A percentile compares a stretch with the other conserved stretches of the same genome.
phyloP scores from a whole-genome alignment of 192 early-diverging fungal species.

The Helicostylum pulchrum region DNA sequence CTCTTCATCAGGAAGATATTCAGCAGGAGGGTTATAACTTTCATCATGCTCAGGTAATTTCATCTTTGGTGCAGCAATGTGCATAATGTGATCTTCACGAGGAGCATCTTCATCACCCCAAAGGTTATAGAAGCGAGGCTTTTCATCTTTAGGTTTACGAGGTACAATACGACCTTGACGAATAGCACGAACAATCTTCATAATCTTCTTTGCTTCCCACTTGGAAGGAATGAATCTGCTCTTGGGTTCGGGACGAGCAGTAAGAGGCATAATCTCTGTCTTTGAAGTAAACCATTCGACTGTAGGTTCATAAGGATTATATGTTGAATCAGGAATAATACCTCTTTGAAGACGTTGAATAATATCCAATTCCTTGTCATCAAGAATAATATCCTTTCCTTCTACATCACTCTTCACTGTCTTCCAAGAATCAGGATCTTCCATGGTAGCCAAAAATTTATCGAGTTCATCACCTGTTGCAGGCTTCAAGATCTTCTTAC shows the following conservation, averaged over 20 bases:
- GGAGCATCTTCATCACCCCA: slow-evolving; percentile 75
- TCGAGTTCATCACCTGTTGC: slow-evolving; percentile 91
- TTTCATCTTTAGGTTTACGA: slow-evolving; percentile 47
- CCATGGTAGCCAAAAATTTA: slow-evolving; percentile 86
- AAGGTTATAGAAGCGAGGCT: slow-evolving; percentile 81
- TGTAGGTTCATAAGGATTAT: slow-evolving; percentile 88
- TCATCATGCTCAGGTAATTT: slow-evolving; percentile 86
- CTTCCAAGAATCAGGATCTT: slow-evolving; percentile 89
- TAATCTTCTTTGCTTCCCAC: slow-evolving; percentile 89
- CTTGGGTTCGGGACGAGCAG: slow-evolving; percentile 92
- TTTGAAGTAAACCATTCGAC: slow-evolving; percentile 95
- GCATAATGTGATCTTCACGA: slow-evolving; percentile 59
- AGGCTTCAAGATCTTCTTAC: slow-evolving; percentile 89
- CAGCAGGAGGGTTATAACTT: slow-evolving; percentile 95
- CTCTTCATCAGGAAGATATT: slow-evolving; percentile 84
- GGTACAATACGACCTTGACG: slow-evolving; percentile 81
- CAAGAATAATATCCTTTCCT: slow-evolving; percentile 80
- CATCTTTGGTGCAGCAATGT: slow-evolving; percentile 89
- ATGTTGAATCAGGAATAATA: slow-evolving; percentile 77
- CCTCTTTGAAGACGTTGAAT: slow-evolving; percentile 84
- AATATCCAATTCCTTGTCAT: slow-evolving; percentile 89
- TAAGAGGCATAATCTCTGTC: slow-evolving; percentile 76
- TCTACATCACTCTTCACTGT: slow-evolving; percentile 81
- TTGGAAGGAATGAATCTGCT: slow-evolving; percentile 93
- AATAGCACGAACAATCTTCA: slow-evolving; percentile 98